phyloP scores from a whole-genome alignment of 2,329 filamentous ascomycete species.

The Akanthomyces uredinophilus region DNA sequence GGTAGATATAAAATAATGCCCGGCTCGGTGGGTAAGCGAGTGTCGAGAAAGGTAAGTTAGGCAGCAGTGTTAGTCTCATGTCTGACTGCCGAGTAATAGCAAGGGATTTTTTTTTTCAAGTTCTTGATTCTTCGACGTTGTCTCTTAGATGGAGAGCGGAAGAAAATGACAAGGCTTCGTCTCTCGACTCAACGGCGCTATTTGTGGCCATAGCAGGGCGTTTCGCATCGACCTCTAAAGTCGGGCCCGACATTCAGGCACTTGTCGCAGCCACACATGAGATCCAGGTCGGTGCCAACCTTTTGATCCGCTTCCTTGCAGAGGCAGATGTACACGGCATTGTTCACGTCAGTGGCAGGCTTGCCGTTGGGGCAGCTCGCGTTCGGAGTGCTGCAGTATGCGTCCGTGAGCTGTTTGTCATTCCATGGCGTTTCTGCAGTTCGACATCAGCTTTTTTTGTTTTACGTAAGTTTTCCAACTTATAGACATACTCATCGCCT shows the following conservation, averaged over 20 bases:
- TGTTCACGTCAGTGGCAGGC: slow-evolving; percentile 27
- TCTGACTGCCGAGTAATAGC: neutral
- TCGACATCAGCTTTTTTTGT: neutral
- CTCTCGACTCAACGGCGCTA: neutral
- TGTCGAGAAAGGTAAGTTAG: slow-evolving; percentile 3
- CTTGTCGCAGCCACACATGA: slow-evolving; percentile 36
- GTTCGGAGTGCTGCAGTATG: slow-evolving; percentile 35
- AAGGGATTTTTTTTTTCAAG: neutral
- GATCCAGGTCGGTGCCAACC: slow-evolving; percentile 30
- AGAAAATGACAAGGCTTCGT: neutral
- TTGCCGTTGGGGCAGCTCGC: slow-evolving; percentile 27
- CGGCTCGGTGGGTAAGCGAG: neutral
- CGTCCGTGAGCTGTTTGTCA: slow-evolving; percentile 27
- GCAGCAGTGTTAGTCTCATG: neutral
- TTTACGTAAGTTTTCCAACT: neutral
- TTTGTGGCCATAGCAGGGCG: slow-evolving; percentile 25
- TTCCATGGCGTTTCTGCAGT: slow-evolving; percentile 30
- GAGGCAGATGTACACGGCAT: slow-evolving; percentile 35
- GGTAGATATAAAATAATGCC: neutral
- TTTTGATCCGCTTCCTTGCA: slow-evolving; percentile 29
- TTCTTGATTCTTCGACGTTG: neutral
- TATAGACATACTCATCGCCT: slow-evolving; percentile 29
- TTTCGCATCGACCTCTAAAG: slow-evolving; percentile 35
- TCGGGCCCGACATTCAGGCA: slow-evolving; percentile 36
- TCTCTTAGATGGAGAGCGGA: too few species aligned